phyloP scores from a whole-genome alignment of 2,329 filamentous ascomycete species.

The Pyrenophora teres region DNA sequence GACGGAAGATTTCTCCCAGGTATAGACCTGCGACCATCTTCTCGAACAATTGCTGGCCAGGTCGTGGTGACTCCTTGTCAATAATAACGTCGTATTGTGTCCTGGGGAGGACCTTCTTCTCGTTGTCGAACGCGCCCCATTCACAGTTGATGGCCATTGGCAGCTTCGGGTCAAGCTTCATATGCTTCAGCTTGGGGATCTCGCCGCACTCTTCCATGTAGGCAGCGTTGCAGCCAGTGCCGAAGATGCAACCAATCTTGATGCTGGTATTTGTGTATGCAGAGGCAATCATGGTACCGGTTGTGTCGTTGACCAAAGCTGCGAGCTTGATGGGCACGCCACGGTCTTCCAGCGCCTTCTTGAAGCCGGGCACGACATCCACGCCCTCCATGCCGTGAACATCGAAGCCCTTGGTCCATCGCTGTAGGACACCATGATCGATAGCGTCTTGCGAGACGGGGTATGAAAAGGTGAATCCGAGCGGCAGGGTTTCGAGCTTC shows the following conservation, averaged over 20 bases:
- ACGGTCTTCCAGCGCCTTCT: conserved; percentile 74
- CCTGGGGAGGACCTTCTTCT: conserved; percentile 83
- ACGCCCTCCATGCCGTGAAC: conserved; percentile 89
- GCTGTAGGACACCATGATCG: conserved; percentile 87
- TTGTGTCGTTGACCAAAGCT: conserved; percentile 96
- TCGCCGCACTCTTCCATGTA: conserved; percentile 95
- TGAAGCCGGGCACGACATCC: conserved; percentile 88
- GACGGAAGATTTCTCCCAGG: conserved; percentile 90
- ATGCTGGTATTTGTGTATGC: conserved; percentile 93
- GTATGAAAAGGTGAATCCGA: conserved; percentile 97
- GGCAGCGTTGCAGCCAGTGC: conserved; percentile 95
- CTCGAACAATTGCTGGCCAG: conserved; percentile 93
- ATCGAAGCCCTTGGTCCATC: conserved; percentile 98
- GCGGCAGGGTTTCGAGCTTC: conserved; percentile 69
- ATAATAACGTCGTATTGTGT: conserved; percentile 87
- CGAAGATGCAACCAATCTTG: conserved; percentile 97
- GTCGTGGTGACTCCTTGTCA: conserved; percentile 88
- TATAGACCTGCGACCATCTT: conserved; percentile 98
- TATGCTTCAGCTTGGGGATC: conserved; percentile 89
- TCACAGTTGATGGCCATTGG: conserved; percentile 98
- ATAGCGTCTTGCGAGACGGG: conserved; percentile 93
- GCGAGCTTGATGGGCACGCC: conserved; percentile 90
- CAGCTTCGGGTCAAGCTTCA: conserved; percentile 81
- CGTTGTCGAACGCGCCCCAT: conserved; percentile 96
- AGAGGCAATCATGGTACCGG: conserved; percentile 93